Conservation (phyloP, 331 rosid species). For the Dryas integrifolia region DNA sequence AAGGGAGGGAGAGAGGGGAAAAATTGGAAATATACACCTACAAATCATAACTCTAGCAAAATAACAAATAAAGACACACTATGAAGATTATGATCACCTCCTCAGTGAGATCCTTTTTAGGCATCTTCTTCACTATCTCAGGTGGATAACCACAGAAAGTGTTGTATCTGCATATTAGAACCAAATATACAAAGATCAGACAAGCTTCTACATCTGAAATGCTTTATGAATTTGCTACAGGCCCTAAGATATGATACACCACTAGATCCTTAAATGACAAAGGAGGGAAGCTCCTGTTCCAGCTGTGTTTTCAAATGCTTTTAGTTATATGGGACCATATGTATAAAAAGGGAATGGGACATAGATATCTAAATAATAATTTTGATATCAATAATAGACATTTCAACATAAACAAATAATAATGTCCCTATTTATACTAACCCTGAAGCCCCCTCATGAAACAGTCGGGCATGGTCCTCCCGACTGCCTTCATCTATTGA, state of each 20-base stretch:
- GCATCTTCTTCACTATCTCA: conserved; percentile 98
- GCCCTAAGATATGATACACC: not conserved
- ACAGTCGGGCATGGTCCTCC: conserved; percentile 84
- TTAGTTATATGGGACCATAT: too few relatives aligned
- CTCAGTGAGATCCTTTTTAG: conserved; percentile 96
- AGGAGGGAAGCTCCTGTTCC: not conserved
- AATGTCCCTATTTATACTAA: conserved; percentile 23
- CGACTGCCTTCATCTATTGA: conserved; percentile 96
- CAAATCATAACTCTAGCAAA: conserved; percentile 15
- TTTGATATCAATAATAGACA: not conserved
- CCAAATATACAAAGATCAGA: conserved; percentile 32
- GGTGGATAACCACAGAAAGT: conserved; percentile 97
- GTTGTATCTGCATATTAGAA: conserved; percentile 64
- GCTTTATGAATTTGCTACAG: not conserved
- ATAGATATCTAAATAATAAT: not conserved
- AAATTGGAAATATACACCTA: not conserved
- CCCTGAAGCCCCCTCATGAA: conserved; percentile 88
- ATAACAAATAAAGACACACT: conserved; percentile 9
- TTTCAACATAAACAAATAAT: not conserved
- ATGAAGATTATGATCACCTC: conserved; percentile 58
- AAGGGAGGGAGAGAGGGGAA: not conserved
- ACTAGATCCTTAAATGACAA: not conserved
- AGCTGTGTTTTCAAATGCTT: not conserved
- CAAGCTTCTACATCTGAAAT: conserved; percentile 9
- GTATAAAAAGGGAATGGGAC: not conserved